Conservation (phyloP, 306 rosid species). For the Cucurbita argyrosperma region DNA sequence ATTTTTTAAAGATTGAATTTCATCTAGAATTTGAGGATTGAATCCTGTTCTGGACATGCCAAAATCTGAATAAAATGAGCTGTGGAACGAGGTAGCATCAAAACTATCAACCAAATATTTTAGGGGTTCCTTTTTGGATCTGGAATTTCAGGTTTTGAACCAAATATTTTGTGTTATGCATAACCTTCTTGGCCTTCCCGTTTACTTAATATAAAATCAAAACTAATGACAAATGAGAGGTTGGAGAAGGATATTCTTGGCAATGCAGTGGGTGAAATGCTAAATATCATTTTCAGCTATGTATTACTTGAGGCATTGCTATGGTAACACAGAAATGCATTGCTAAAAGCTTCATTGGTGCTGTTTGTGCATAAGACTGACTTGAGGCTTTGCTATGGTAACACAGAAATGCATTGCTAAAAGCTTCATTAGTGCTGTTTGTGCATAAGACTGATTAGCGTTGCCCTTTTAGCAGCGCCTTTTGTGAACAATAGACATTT, state of each 20-base stretch:
- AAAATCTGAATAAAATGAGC: not conserved
- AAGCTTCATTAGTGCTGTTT: not conserved
- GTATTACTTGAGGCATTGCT: not conserved
- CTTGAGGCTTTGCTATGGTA: not conserved
- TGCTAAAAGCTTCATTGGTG: not conserved
- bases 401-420: not conserved
- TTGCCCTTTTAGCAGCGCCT: too few relatives aligned
- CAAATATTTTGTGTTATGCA: slow-evolving; percentile 54
- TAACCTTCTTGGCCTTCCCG: slow-evolving; percentile 76
- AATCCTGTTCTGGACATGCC: slow-evolving; percentile 36
- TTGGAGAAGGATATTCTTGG: not conserved
- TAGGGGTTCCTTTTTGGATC: slow-evolving; percentile 87
- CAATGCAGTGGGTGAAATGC: not conserved
- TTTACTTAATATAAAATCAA: slow-evolving; percentile 4
- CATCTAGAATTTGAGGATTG: slow-evolving; percentile 47
- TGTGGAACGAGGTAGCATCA: not conserved
- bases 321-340: not conserved
- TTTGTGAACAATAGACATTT: too few relatives aligned
- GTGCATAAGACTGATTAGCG: not conserved
- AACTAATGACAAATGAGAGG: not conserved
- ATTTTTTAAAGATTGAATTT: not conserved
- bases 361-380: not conserved
- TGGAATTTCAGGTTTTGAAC: slow-evolving; percentile 67
- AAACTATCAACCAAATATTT: slow-evolving; percentile 19
- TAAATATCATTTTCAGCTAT: not conserved